Conservation (phyloP, 768 basidiomycete genomes). For the Gloeophyllum trabeum region DNA sequence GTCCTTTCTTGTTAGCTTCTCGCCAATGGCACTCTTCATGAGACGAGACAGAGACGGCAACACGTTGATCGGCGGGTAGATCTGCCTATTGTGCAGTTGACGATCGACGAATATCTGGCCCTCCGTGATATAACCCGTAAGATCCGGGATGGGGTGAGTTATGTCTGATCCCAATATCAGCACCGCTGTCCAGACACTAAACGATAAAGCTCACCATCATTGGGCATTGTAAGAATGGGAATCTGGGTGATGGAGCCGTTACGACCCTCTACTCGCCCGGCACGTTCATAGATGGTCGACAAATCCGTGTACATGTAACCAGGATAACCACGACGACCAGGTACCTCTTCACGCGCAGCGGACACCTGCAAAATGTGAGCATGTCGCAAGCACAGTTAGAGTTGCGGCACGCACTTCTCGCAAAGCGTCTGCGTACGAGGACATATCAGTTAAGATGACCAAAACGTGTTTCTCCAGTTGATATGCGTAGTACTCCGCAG, state of each 20-base stretch:
- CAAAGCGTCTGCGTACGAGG: constrained; percentile 92
- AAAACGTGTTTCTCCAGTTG: constrained; percentile 99
- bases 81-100: constrained; percentile 91
- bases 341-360: constrained; percentile 97
- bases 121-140: constrained; percentile 99
- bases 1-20: constrained; percentile 94
- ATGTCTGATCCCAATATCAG: constrained; percentile 53
- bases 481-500: constrained; percentile 99
- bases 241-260: constrained; percentile 99
- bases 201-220: constrained; percentile 64
- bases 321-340: constrained; percentile 97
- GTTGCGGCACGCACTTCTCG: constrained; percentile 58
- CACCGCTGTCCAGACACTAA: background rate
- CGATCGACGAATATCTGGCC: constrained; percentile 99
- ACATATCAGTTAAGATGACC: constrained; percentile 99
- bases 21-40: constrained; percentile 99
- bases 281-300: constrained; percentile 98
- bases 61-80: constrained; percentile 99
- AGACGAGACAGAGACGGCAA: constrained; percentile 95
- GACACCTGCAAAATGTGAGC: constrained; percentile 52
- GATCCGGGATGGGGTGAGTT: constrained; percentile 99
- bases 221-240: constrained; percentile 99
- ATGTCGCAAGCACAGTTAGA: constrained; percentile 7
- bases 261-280: constrained; percentile 93
- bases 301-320: constrained; percentile 99